Conservation (phyloP, 2,329 filamentous ascomycete genomes). For the Geosmithia flava region DNA sequence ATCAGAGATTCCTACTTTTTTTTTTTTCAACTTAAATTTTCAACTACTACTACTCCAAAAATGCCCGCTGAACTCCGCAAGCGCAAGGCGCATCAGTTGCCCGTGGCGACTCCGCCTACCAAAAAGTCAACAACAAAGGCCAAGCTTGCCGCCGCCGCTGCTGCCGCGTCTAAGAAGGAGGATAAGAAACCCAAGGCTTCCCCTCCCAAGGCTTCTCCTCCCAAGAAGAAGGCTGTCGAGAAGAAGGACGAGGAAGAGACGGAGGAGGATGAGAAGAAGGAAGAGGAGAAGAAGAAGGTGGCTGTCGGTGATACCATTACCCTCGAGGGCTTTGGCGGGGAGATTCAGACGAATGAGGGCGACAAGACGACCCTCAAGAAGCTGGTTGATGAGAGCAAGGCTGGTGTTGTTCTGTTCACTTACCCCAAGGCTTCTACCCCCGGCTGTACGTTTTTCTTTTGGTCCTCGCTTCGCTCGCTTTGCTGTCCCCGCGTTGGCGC, state of each 20-base stretch:
- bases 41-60: neutral
- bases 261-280: slow-evolving; percentile 9
- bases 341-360: slow-evolving; percentile 79
- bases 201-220: neutral
- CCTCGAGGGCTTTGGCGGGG: slow-evolving; percentile 50
- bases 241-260: slow-evolving; percentile 1
- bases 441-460: slow-evolving; percentile 56
- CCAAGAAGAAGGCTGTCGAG: slow-evolving; percentile 9
- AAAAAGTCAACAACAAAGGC: slow-evolving; percentile 24
- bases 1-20: too few species aligned
- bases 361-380: slow-evolving; percentile 65
- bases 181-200: slow-evolving; percentile 16
- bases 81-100: slow-evolving; percentile 42
- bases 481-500: too few species aligned
- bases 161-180: slow-evolving; percentile 13
- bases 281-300: slow-evolving; percentile 19
- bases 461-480: too few species aligned
- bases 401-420: slow-evolving; percentile 84
- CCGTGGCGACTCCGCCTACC: slow-evolving; percentile 28
- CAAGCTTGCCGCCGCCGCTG: too few species aligned
- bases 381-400: slow-evolving; percentile 71
- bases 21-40: too few species aligned
- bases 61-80: slow-evolving; percentile 51
- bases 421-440: slow-evolving; percentile 92
- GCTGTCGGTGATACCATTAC: slow-evolving; percentile 42